Evolutionary conservation across 257 asterid genomes (phyloP), one percentile per base, ranked within the genome.

Genomic region (Cordia subcordata): DNA sequence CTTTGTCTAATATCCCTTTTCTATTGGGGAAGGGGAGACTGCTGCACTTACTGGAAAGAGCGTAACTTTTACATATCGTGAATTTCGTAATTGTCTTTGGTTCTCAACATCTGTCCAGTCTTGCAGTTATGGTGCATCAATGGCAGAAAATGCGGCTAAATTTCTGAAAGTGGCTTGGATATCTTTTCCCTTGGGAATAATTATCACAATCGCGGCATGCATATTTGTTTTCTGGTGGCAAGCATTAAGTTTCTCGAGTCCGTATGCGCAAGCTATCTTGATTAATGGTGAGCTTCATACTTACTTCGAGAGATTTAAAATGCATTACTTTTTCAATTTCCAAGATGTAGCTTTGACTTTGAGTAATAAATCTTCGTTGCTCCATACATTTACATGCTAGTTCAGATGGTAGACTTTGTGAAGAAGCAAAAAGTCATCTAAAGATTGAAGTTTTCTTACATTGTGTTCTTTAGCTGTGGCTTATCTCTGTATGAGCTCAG

Each of bases 111-210:
- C 17, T 49, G 20, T 49, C 54, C 9, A 49, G 27, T 53, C 17
- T 69, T 67, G 73, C 82, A 88, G 97, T 72, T 85, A 78, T 50
- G 94, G 70, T 66, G 74, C 77, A 62, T 88, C 93, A 68, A 61
- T 68, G 50, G 76, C 68, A 73, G 76, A 67, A 64, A 79, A 81
- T 75, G 81, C 81, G 16, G 86, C 88, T 17, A 81, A 80, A 69
- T 83, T 88, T 67, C 75, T 89, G 81, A 93, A 80, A 83, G 82
- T 93, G 58, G 97, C 97, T 22, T 93, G 97, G 99, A 65, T 86
- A 71, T 79, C 89, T 40, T 74, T 86, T 50, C 99, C 97, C 46
- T 53, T 88, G 49, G 99, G 99, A 65, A 63, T 81, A 57, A 46
- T 82, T 38, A 66, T 84, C 58, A 82, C 95, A 32, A 32, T 77